phyloP scores from a whole-genome alignment of 2,329 filamentous ascomycete species.

The Cercospora sp. region DNA sequence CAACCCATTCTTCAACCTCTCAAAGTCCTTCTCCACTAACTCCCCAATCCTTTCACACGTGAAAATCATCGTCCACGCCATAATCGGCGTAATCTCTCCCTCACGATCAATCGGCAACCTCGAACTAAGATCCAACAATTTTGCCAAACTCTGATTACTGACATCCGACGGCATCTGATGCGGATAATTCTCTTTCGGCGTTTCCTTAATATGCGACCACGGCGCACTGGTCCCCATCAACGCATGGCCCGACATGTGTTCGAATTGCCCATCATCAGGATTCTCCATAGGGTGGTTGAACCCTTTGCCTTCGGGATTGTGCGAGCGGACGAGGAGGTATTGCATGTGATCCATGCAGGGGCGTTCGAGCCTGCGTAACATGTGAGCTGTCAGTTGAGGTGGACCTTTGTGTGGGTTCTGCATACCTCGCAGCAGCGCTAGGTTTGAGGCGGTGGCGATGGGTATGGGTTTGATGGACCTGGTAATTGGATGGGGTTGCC shows the following conservation, averaged over 20 bases:
- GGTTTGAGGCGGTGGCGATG: constrained; percentile 59
- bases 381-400: constrained; percentile 33
- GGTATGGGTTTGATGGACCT: constrained; percentile 56
- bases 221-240: constrained; percentile 92
- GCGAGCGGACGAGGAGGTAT: constrained; percentile 65
- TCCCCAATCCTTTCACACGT: constrained; percentile 68
- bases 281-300: constrained; percentile 43
- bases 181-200: constrained; percentile 58
- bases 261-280: constrained; percentile 56
- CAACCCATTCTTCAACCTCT: constrained; percentile 45
- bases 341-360: constrained; percentile 92
- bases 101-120: constrained; percentile 70
- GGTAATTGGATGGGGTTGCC: constrained; percentile 34
- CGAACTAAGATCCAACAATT: constrained; percentile 79
- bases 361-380: constrained; percentile 69
- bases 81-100: constrained; percentile 90
- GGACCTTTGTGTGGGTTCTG: constrained; percentile 20
- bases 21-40: constrained; percentile 43
- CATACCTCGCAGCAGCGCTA: constrained; percentile 27
- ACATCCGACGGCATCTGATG: constrained; percentile 75
- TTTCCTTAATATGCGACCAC: constrained; percentile 58
- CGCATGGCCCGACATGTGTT: constrained; percentile 74
- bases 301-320: constrained; percentile 45
- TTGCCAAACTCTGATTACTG: constrained; percentile 72
- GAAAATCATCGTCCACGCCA: constrained; percentile 85